Percentiles rank a stretch among this genome's conserved stretches.
These are phyloP conservation scores for Phytophthora tubulina DNA, from an alignment of 352 stramenopile genomes.

Conservation along the genomic window DNA sequence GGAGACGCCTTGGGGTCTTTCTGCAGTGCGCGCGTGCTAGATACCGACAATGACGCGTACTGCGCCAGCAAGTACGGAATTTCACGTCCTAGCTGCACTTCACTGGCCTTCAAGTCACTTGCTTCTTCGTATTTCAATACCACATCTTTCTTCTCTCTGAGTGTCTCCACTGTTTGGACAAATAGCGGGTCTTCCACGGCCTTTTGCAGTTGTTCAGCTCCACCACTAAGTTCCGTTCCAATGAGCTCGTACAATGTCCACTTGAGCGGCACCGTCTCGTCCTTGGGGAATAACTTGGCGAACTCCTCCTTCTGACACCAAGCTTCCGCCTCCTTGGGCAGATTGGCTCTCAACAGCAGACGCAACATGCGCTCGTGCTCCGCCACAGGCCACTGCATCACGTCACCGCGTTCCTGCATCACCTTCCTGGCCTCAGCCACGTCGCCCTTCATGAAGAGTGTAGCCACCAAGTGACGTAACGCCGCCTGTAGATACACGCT, in stretches of 20 bases:
- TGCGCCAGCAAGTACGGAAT: constrained; percentile 79
- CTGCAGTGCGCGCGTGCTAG: constrained; percentile 51
- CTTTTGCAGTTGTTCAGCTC: constrained; percentile 46
- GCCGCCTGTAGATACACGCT: constrained; percentile 73
- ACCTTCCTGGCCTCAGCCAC: constrained; percentile 56
- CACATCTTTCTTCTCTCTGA: constrained; percentile 71
- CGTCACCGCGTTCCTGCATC: constrained; percentile 74
- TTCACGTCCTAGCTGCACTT: constrained; percentile 66
- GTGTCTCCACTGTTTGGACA: constrained; percentile 59
- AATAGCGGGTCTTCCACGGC: constrained; percentile 69
- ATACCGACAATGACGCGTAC: constrained; percentile 70
- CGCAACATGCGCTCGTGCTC: constrained; percentile 81
- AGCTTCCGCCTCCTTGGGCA: constrained; percentile 49
- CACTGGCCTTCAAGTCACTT: constrained; percentile 47
- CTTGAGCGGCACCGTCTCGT: constrained; percentile 73
- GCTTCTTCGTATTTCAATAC: constrained; percentile 62
- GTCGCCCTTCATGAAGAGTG: constrained; percentile 74
- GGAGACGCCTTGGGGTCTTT: constrained; percentile 30
- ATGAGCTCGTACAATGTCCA: constrained; percentile 81
- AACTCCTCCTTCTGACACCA: constrained; percentile 76
- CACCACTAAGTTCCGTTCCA: constrained; percentile 55
- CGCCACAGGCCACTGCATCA: constrained; percentile 74
- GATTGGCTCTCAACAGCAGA: constrained; percentile 64
- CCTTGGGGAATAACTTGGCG: constrained; percentile 58
- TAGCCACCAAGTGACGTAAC: constrained; percentile 68